These are phyloP conservation scores for Pyricularia grisea DNA, from an alignment of 2,329 filamentous ascomycete genomes.

Conservation along the genomic window DNA sequence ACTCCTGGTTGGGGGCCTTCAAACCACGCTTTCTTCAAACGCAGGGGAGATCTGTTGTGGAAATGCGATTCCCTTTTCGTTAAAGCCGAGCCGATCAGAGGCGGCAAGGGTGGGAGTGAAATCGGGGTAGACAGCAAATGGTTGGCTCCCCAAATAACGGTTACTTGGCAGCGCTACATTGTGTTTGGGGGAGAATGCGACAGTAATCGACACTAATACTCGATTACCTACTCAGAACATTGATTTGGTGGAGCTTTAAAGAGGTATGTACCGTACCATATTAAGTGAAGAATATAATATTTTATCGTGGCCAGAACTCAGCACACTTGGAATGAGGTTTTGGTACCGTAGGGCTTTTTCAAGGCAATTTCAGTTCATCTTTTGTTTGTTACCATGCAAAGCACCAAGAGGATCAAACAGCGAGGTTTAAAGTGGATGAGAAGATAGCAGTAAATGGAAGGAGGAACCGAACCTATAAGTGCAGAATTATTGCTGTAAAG, in stretches of 20 bases:
- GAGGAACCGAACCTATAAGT: neutral
- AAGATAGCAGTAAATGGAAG: neutral
- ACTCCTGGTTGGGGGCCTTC: neutral
- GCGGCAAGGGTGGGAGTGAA: neutral
- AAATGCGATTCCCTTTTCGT: neutral
- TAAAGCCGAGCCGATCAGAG: neutral
- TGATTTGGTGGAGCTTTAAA: neutral
- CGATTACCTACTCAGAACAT: neutral
- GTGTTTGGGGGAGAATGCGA: neutral
- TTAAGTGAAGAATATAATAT: neutral
- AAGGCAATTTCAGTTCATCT: too few relatives aligned
- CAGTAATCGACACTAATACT: too few relatives aligned
- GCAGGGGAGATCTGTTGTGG: neutral
- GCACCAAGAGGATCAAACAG: too few relatives aligned
- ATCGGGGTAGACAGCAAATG: neutral
- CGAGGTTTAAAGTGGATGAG: too few relatives aligned
- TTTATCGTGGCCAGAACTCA: neutral
- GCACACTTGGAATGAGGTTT: too few relatives aligned
- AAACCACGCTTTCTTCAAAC: neutral
- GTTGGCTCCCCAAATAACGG: neutral
- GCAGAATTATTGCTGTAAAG: neutral
- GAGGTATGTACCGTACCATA: neutral
- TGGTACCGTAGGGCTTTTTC: too few relatives aligned
- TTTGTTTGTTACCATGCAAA: too few relatives aligned
- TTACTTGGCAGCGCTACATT: neutral